These are phyloP conservation scores for Amborella trichopoda DNA, from an alignment of 164 flowering plant species.

Conservation along the genomic window DNA sequence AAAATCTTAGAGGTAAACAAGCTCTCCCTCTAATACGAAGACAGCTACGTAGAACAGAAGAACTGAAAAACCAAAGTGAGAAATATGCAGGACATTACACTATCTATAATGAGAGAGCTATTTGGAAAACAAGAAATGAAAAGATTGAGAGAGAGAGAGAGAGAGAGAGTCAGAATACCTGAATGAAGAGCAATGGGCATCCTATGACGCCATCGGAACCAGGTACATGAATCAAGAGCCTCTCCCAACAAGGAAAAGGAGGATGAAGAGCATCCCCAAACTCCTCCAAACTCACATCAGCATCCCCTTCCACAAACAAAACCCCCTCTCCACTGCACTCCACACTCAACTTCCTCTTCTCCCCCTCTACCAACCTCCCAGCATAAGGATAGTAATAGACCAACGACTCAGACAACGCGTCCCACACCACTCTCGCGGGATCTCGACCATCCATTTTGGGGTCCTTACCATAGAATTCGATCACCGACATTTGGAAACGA, in stretches of 20 bases:
- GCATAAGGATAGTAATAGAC: conserved; percentile 30
- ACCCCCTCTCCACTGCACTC: conserved; percentile 22
- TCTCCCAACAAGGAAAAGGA: conserved; percentile 31
- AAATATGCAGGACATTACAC: no score
- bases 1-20: no score
- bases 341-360: conserved; percentile 11
- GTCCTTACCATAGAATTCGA: conserved; percentile 10
- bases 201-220: conserved; percentile 19
- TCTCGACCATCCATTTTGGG: conserved; percentile 7
- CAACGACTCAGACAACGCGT: conserved; percentile 15
- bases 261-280: conserved; percentile 29
- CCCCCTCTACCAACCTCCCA: conserved; percentile 17
- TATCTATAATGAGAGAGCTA: no score
- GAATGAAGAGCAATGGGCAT: conserved; percentile 13
- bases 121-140: no score
- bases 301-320: conserved; percentile 17
- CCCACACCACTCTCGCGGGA: conserved; percentile 15
- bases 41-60: no score
- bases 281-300: conserved; percentile 13
- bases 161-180: no score
- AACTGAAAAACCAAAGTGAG: no score
- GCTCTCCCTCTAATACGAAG: no score
- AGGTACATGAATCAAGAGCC: conserved; percentile 30
- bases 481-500: conserved; percentile 15
- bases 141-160: no score